These are phyloP conservation scores for Escallonia rubra DNA, from an alignment of 129 eudicot genomes.

Conservation along the genomic window DNA sequence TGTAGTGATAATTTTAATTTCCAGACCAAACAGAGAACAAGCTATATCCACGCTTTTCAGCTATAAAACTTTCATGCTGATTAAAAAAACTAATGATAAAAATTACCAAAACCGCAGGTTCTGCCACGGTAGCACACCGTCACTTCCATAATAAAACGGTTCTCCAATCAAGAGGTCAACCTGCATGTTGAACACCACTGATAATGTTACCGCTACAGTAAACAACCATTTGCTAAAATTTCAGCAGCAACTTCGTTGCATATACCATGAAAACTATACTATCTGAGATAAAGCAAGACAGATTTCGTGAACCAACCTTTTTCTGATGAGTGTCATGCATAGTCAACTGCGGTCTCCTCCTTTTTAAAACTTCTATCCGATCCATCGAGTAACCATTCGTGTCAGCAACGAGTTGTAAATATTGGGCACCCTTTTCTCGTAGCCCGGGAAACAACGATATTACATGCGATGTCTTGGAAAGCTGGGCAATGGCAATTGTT, in stretches of 20 bases:
- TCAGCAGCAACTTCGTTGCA: too few relatives aligned
- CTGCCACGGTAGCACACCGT: constrained; percentile 86
- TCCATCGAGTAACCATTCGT: constrained; percentile 63
- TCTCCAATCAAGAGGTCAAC: constrained; percentile 75
- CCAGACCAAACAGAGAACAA: not conserved
- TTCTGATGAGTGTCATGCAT: constrained; percentile 40
- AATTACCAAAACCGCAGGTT: constrained; percentile 82
- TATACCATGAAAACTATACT: too few relatives aligned
- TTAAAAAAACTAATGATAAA: not conserved
- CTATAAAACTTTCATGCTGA: not conserved
- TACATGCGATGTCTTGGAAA: constrained; percentile 49
- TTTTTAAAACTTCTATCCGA: constrained; percentile 37
- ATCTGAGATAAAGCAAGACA: not conserved
- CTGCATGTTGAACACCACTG: constrained; percentile 26
- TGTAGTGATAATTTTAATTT: not conserved
- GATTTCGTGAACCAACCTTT: constrained; percentile 36
- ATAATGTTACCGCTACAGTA: not conserved
- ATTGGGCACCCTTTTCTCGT: constrained; percentile 52
- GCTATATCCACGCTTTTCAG: not conserved
- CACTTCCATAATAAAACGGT: constrained; percentile 77
- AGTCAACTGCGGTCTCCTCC: constrained; percentile 33
- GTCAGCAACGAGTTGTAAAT: constrained; percentile 57
- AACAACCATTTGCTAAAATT: not conserved
- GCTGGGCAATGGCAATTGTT: constrained; percentile 56
- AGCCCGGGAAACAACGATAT: constrained; percentile 70